Base-by-base conservation (phyloP, 2,329 filamentous ascomycete species). In the Hypoxylon rubiginosum region DNA sequence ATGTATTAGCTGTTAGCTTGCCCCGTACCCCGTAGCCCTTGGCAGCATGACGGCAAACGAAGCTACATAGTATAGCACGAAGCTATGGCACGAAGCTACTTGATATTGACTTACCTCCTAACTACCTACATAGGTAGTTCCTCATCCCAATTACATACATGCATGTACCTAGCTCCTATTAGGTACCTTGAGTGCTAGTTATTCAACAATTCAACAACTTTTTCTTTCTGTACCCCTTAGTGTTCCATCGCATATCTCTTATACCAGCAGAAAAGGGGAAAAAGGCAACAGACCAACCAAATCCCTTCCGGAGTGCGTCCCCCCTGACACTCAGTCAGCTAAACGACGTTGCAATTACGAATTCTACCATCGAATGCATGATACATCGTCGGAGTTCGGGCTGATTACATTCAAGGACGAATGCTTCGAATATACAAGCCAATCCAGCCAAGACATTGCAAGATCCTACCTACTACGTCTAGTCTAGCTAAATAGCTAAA, bases 401-500 rank as follows among this genome's bases (percentile, higher is more conserved):
- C 52, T 53, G 45, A 43, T 46, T 59, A 43, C 32, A 49, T 57
- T 36, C 32, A 39, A 58, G 28, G 15, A 34, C 13, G 45, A 30
- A 58, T 32, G 36, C 45, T 41, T 52, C 39, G 39, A 39, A 39
- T 39, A 39, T 54, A 53, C 32, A 28, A 13, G 39, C 34, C 52
- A 39, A 66, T 58, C 60, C 52, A 63, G 62, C 66, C 62, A 68
- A 66, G 62, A 66, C 66, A 68, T 60, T 56, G 41, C 51, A 58
- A 55, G 8, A 56, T 62, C 50, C 48, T 54, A 67, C 61, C 52
- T 60, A 32, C 28, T 58, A 39, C 17, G 21, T 24, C 21, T 24
- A 24, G n/a, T 21, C 24, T 24, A 66, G 19, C 24, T 24, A 66
- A 15, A 4, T 24, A 24, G 21, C 51, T 56, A 52, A 43, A 58